These are phyloP conservation scores for Phaeoacremonium minimum DNA, from an alignment of 2,329 filamentous ascomycete species.

Conservation along the genomic window DNA sequence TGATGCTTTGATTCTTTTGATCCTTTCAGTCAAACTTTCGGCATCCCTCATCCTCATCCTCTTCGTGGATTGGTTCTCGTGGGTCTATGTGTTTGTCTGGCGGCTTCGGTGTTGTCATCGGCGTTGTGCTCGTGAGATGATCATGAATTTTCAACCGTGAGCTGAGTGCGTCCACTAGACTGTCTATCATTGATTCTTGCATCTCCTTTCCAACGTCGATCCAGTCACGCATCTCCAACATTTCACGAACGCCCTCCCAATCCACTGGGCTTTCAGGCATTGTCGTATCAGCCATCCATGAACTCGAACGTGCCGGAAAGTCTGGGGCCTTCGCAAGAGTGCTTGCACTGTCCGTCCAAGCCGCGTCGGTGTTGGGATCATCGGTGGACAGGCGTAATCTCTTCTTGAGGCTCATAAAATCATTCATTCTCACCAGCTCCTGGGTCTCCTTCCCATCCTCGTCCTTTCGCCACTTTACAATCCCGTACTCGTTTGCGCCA, in stretches of 20 bases:
- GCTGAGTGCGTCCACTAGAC: background rate
- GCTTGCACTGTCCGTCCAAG: background rate
- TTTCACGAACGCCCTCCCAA: background rate
- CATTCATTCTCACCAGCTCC: conserved; percentile 5
- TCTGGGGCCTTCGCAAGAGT: background rate
- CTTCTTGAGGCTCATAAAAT: conserved; percentile 6
- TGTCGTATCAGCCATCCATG: background rate
- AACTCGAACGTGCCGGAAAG: background rate
- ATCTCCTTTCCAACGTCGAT: background rate
- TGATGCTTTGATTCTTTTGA: no score
- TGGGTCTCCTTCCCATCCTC: conserved; percentile 2
- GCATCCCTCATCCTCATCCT: no score
- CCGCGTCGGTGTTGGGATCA: background rate
- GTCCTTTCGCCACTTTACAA: conserved; percentile 29
- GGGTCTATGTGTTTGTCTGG: no score
- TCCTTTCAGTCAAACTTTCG: no score
- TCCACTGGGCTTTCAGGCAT: conserved; percentile 1
- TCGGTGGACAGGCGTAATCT: conserved; percentile 3
- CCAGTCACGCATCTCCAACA: background rate
- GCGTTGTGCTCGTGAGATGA: no score
- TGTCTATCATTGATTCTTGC: background rate
- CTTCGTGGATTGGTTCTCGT: no score
- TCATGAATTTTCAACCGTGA: no score
- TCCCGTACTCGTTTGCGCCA: conserved; percentile 37
- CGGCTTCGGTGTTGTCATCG: no score